Evolutionary conservation across 805 yeast species (phyloP).

Genomic region (Schwanniomyces yamadae): DNA sequence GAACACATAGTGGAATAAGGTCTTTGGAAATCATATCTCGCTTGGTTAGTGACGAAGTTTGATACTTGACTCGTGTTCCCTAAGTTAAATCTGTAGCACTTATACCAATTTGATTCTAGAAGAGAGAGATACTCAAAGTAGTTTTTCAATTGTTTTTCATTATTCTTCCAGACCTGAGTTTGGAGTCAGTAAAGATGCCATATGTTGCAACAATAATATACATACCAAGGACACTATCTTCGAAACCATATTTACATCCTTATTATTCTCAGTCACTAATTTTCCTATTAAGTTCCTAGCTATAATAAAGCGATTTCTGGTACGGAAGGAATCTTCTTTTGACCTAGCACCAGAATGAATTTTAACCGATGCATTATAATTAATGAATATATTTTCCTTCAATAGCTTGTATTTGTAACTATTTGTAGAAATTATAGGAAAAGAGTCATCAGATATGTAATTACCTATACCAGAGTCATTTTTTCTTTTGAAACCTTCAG

Average conservation of each 20-base stretch:
- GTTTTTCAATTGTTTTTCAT: constrained; percentile 8
- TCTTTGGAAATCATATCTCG: no score
- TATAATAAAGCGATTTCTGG: constrained; percentile 20
- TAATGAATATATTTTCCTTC: constrained; percentile 7
- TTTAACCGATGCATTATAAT: constrained; percentile 2
- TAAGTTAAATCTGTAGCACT: constrained; percentile 5
- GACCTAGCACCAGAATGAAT: constrained; percentile 1
- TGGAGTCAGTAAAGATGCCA: constrained; percentile 10
- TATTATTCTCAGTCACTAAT: constrained; percentile 8
- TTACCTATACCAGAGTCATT: constrained; percentile 1
- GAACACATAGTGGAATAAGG: constrained; percentile 4
- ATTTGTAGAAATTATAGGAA: constrained; percentile 8
- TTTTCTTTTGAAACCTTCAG: neutral
- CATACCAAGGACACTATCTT: constrained; percentile 13
- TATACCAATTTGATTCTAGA: constrained; percentile 10
- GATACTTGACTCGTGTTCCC: no score
- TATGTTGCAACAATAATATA: neutral
- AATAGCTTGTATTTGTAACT: constrained; percentile 1
- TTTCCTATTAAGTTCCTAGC: constrained; percentile 17
- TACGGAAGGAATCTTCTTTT: constrained; percentile 8
- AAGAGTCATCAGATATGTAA: constrained; percentile 7
- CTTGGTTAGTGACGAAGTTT: no score
- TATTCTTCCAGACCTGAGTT: constrained; percentile 18
- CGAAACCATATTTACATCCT: constrained; percentile 10
- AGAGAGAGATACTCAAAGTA: constrained; percentile 17